phyloP scores from a whole-genome alignment of 2,329 filamentous ascomycete species.

The Fusarium begoniae region DNA sequence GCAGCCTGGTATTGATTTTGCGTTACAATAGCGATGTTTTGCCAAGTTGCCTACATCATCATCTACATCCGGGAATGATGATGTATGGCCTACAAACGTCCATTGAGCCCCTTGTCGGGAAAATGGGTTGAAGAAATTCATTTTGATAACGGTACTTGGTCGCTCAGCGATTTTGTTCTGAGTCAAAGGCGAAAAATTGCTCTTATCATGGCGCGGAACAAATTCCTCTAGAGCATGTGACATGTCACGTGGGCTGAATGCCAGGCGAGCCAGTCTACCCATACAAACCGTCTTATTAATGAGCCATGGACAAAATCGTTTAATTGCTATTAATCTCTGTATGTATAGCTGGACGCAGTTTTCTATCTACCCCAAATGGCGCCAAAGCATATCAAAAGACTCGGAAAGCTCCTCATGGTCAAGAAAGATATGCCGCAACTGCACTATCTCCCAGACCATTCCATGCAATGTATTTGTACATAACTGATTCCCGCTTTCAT shows the following conservation, averaged over 20 bases:
- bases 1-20: constrained; percentile 61
- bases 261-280: fast-evolving
- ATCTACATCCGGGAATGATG: constrained; percentile 64
- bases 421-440: not conserved
- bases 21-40: constrained; percentile 49
- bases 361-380: not conserved
- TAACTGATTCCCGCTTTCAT: fast-evolving
- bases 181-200: not conserved
- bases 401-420: not conserved
- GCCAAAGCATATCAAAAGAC: not conserved
- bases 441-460: not conserved
- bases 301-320: too few species aligned
- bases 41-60: constrained; percentile 51
- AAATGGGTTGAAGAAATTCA: constrained; percentile 37
- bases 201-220: not conserved
- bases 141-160: not conserved
- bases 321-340: not conserved
- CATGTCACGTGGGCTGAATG: not conserved
- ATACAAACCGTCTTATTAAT: not conserved
- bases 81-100: constrained; percentile 64
- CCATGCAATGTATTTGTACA: not conserved
- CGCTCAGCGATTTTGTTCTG: not conserved
- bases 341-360: too few species aligned
- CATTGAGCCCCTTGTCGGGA: constrained; percentile 48
- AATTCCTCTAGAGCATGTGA: not conserved